phyloP scores from a whole-genome alignment of 164 flowering plant genomes.

The Sextonia rubra region DNA sequence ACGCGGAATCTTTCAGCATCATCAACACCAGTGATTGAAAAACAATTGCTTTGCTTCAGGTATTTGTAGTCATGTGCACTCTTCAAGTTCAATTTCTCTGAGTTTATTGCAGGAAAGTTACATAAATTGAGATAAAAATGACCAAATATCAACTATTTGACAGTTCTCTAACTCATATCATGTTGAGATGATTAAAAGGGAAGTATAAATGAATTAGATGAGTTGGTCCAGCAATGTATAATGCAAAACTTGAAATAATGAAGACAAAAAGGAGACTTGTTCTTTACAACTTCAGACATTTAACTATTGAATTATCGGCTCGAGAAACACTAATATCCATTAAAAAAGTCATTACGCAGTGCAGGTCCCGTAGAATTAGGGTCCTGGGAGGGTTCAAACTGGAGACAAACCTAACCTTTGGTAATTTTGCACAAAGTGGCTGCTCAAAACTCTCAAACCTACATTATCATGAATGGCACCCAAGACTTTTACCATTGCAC shows the following conservation, averaged over 20 bases:
- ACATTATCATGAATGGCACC: no score
- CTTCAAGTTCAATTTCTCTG: conserved; percentile 83
- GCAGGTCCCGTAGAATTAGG: no score
- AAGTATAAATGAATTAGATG: not conserved
- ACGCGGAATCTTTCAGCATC: conserved; percentile 77
- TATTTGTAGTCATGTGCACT: conserved; percentile 72
- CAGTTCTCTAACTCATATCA: not conserved
- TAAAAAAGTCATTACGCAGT: no score
- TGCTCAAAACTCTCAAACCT: no score
- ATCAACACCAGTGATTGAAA: conserved; percentile 70
- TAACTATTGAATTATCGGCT: no score
- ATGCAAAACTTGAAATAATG: not conserved
- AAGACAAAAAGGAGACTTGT: not conserved
- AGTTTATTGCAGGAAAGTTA: conserved; percentile 6
- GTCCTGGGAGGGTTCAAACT: no score
- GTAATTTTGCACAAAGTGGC: no score
- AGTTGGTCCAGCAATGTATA: not conserved
- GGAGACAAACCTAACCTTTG: no score
- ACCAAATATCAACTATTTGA: no score
- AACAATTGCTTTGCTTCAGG: conserved; percentile 80
- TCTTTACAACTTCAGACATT: not conserved
- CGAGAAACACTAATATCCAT: no score
- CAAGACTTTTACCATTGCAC: no score
- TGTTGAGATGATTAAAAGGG: not conserved
- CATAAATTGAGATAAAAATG: not conserved